Conservation (phyloP, 805 yeast genomes). For the Deakozyma indianensis region DNA sequence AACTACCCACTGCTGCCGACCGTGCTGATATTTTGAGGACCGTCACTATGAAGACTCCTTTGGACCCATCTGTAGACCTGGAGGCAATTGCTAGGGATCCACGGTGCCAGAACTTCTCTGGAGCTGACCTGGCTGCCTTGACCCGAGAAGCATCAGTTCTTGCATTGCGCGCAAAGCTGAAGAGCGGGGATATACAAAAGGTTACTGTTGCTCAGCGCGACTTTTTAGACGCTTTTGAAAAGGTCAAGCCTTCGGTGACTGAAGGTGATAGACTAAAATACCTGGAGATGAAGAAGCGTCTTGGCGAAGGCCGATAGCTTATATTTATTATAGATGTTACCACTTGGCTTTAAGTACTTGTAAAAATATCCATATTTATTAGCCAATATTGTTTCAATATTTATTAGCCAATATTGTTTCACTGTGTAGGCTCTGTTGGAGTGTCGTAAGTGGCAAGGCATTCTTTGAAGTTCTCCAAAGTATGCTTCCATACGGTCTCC, state of each 20-base stretch:
- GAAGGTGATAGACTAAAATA: constrained; percentile 71
- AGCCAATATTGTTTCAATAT: too few species aligned
- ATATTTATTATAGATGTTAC: too few species aligned
- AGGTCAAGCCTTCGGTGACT: constrained; percentile 81
- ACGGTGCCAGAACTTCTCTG: constrained; percentile 79
- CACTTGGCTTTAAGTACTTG: too few species aligned
- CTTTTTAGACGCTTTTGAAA: constrained; percentile 54
- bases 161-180: constrained; percentile 45
- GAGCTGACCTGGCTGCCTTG: constrained; percentile 88
- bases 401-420: too few species aligned
- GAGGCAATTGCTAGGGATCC: constrained; percentile 51
- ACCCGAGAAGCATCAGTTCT: constrained; percentile 89
- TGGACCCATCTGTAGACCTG: constrained; percentile 49
- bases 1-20: constrained; percentile 68
- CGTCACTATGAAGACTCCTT: constrained; percentile 61
- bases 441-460: not conserved
- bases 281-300: constrained; percentile 53
- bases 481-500: constrained; percentile 15
- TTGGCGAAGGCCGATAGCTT: constrained; percentile 43
- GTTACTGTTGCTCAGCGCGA: constrained; percentile 50
- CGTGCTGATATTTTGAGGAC: constrained; percentile 73
- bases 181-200: constrained; percentile 16
- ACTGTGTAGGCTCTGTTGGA: not conserved
- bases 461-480: constrained; percentile 9
- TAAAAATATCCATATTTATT: too few species aligned